Base-by-base conservation (phyloP, 768 basidiomycete species). In the Macrolepiota fuliginosa region DNA sequence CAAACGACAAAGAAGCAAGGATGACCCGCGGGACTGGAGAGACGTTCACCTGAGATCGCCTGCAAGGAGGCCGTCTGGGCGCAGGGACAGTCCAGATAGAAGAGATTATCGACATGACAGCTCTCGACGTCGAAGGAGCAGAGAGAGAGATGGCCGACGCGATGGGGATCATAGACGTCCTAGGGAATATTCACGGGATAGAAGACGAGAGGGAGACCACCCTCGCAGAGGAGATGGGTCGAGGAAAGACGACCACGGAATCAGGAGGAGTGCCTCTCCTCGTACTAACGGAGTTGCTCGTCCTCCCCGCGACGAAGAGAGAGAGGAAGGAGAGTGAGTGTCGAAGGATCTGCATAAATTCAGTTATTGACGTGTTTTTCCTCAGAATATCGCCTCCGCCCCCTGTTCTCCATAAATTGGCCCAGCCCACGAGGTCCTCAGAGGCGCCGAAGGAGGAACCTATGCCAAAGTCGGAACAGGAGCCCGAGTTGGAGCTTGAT, bases 301-400 rank as follows among this genome's bases (percentile, higher is more conserved):
- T 47, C 45, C 61, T 64, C 63, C 63, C 4, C 70, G 62, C 52
- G 66, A 83, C 56, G 83, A 85, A 12, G 91, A 92, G 66, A 89
- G 75, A 71, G 91, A 94, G 77, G 94, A 96, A 81, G 94, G 91
- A 81, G 94, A 96, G 93, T 96, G 76, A 90, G 94, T 94, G 67
- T 79, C 72, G 72, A 73, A 67, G 70, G 64, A 57, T 56, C 56
- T 32, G 54, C 46, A 15, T 53, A 62, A 60, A 51, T 37, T 39
- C 59, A 49, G 17, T 24, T 19, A 62, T 56, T 40, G 24, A 40
- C 47, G 55, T 64, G 55, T 58, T 35, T 56, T 50, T 54, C 19
- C 40, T 25, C 62, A 92, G 91, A 71, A 89, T 91, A 65, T 92
- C 90, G 6, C 89, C 89, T 51, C 65, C 68, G 4, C 66, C 69